Percentiles rank a stretch among this genome's conserved stretches.
Evolutionary conservation across 192 early-diverging fungal genomes (phyloP).

Genomic region (Backusella tuberculispora): DNA sequence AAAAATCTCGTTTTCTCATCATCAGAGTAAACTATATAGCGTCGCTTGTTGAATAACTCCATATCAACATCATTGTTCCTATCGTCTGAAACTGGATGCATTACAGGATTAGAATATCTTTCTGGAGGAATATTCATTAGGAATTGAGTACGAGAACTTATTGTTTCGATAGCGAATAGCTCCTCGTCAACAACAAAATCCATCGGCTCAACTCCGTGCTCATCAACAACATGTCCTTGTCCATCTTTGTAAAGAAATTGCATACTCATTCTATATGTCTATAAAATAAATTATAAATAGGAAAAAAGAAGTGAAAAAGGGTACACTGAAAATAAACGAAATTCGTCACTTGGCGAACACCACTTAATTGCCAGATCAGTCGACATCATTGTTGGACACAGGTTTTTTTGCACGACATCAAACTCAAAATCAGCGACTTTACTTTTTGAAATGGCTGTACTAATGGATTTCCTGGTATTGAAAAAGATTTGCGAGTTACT

Average conservation of each 20-base stretch:
- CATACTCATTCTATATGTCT: constrained; percentile 11
- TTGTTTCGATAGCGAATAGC: constrained; percentile 19
- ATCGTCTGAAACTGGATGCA: background rate
- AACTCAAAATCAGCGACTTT: constrained; percentile 28
- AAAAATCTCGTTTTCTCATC: constrained; percentile 26
- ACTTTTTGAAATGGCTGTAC: too few species aligned
- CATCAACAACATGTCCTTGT: constrained; percentile 23
- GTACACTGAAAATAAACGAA: constrained; percentile 8
- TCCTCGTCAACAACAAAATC: constrained; percentile 26
- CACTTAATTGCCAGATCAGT: background rate
- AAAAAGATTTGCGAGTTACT: too few species aligned
- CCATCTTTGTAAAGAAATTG: constrained; percentile 27
- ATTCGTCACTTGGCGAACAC: background rate
- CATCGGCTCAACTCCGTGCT: constrained; percentile 24
- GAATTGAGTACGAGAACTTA: too few species aligned
- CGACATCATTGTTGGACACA: constrained; percentile 5
- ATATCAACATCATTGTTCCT: constrained; percentile 11
- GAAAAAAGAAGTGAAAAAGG: constrained; percentile 6
- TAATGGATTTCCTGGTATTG: too few species aligned
- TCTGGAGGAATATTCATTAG: constrained; percentile 16
- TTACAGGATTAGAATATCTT: constrained; percentile 3
- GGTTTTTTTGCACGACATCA: constrained; percentile 23
- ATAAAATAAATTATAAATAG: constrained; percentile 20
- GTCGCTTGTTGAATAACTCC: constrained; percentile 5
- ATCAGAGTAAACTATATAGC: constrained; percentile 11